Evolutionary conservation across 805 yeast genomes (phyloP).

Genomic region (Sugiyamaella chiloensis): DNA sequence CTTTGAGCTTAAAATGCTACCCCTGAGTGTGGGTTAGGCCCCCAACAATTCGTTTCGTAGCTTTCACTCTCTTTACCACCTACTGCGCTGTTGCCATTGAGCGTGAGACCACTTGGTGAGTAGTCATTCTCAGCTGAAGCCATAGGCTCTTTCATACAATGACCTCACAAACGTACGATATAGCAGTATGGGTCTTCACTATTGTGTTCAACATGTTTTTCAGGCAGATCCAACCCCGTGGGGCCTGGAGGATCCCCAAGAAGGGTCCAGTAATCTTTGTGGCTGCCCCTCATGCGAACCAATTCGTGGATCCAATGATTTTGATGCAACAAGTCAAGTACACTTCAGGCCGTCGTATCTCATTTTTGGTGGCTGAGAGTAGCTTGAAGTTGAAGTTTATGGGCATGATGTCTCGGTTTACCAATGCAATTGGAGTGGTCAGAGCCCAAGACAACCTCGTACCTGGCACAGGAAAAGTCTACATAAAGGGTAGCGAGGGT

Average conservation of each 20-base stretch:
- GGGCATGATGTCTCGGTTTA: constrained; percentile 72
- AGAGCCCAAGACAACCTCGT: constrained; percentile 85
- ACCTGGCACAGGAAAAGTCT: constrained; percentile 64
- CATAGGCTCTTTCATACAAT: no score
- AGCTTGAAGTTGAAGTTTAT: constrained; percentile 64
- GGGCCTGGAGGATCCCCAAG: constrained; percentile 68
- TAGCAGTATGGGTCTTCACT: constrained; percentile 35
- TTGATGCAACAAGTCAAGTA: constrained; percentile 76
- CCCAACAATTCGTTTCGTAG: not conserved
- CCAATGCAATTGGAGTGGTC: constrained; percentile 83
- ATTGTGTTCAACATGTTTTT: constrained; percentile 66
- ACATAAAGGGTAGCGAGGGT: constrained; percentile 37
- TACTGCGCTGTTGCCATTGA: no score
- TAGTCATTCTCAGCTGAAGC: no score
- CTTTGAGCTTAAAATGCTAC: no score
- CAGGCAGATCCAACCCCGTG: constrained; percentile 84
- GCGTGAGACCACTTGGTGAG: no score
- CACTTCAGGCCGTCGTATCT: constrained; percentile 63
- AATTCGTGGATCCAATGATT: constrained; percentile 81
- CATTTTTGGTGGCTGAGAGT: constrained; percentile 81
- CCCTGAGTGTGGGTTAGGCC: constrained; percentile 1
- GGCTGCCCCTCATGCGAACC: constrained; percentile 98
- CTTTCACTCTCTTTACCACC: not conserved
- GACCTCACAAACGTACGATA: constrained; percentile 37
- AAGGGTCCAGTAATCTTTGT: constrained; percentile 87